These are phyloP conservation scores for Deakozyma indianensis DNA, from an alignment of 805 yeast genomes.

Conservation along the genomic window DNA sequence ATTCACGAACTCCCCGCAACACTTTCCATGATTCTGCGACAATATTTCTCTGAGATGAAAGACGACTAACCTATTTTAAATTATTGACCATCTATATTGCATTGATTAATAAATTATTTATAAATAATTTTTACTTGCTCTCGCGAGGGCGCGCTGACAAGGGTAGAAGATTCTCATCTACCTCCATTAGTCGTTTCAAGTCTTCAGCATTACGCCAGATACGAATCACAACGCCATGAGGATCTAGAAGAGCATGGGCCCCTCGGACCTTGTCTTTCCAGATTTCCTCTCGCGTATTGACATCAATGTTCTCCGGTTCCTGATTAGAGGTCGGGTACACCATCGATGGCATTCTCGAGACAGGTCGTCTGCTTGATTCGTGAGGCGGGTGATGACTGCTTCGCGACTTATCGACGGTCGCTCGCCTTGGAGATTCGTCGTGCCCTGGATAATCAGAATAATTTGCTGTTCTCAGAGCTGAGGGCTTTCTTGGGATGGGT, in stretches of 20 bases:
- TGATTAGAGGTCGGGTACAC: too few relatives aligned
- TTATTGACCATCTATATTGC: slow-evolving; percentile 4
- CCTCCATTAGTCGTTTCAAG: neutral
- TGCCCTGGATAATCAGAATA: too few relatives aligned
- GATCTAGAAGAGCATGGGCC: neutral
- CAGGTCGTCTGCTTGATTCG: too few relatives aligned
- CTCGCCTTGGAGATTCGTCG: too few relatives aligned
- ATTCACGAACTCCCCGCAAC: slow-evolving; percentile 84
- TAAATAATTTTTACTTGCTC: neutral
- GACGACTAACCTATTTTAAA: slow-evolving; percentile 3
- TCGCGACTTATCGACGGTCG: too few relatives aligned
- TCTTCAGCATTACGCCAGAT: neutral
- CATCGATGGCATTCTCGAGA: too few relatives aligned
- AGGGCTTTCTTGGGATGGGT: neutral
- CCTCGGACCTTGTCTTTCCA: neutral
- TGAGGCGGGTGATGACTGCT: too few relatives aligned
- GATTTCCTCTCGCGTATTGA: neutral
- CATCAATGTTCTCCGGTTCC: neutral
- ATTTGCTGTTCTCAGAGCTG: too few relatives aligned
- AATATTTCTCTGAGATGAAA: slow-evolving; percentile 66
- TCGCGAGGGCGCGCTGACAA: neutral
- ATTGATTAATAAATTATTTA: neutral
- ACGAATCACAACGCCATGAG: neutral
- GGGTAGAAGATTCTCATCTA: neutral
- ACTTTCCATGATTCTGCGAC: slow-evolving; percentile 78